phyloP scores from a whole-genome alignment of 805 yeast species.

The Spathaspora sp. region DNA sequence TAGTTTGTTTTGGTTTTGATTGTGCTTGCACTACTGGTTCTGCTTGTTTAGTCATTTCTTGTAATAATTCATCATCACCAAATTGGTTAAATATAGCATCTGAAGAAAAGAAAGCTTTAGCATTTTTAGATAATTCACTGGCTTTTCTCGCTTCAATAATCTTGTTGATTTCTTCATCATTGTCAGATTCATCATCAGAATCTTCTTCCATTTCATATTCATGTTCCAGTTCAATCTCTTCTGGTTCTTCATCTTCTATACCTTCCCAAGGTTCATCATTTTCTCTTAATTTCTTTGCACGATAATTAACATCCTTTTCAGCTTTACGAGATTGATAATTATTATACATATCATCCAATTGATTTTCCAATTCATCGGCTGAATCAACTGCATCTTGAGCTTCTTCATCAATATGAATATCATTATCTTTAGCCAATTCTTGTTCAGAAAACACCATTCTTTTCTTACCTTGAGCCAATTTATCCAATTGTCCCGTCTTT shows the following conservation, averaged over 20 bases:
- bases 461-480: conserved; percentile 74
- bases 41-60: conserved; percentile 28
- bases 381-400: conserved; percentile 37
- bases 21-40: neutral
- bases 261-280: conserved; percentile 83
- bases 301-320: conserved; percentile 64
- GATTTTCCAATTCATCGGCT: conserved; percentile 67
- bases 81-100: conserved; percentile 37
- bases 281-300: conserved; percentile 71
- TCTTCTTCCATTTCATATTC: conserved; percentile 40
- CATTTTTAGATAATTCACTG: conserved; percentile 30
- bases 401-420: conserved; percentile 42
- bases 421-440: conserved; percentile 52
- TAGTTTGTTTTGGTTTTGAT: neutral
- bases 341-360: conserved; percentile 78
- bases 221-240: conserved; percentile 29
- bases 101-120: conserved; percentile 38
- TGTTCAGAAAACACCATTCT: conserved; percentile 56
- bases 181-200: conserved; percentile 53
- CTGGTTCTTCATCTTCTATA: conserved; percentile 46
- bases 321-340: conserved; percentile 63
- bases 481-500: conserved; percentile 76
- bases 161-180: conserved; percentile 59
- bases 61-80: conserved; percentile 47
- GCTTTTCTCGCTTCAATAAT: conserved; percentile 49